A percentile compares a stretch with the other conserved stretches of the same genome.
phyloP scores from a whole-genome alignment of 1,284 basidiomycete genomes.

The Melampsora occidentalis region DNA sequence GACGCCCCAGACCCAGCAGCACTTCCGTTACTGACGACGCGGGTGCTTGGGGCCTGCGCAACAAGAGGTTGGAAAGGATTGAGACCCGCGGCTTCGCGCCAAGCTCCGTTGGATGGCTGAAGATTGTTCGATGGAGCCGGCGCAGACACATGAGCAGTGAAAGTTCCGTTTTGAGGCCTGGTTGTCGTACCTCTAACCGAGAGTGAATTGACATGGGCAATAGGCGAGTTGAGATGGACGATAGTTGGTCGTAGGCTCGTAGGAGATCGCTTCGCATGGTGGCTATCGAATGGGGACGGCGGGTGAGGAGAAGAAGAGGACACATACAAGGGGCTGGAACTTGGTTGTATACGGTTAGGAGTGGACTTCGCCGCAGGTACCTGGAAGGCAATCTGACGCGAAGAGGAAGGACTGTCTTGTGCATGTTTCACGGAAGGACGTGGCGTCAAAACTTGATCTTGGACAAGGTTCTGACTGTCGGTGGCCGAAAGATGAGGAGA shows the following conservation, averaged over 20 bases:
- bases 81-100: conserved; percentile 10
- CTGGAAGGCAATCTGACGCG: not conserved
- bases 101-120: not conserved
- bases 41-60: not conserved
- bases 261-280: not conserved
- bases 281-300: not conserved
- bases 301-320: not conserved
- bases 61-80: not conserved
- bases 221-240: not conserved
- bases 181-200: not conserved
- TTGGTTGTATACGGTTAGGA: not conserved
- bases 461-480: not conserved
- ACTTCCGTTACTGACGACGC: conserved; percentile 10
- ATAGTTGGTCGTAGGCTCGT: not conserved
- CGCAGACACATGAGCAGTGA: not conserved
- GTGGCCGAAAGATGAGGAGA: too few relatives aligned
- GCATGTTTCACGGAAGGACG: not conserved
- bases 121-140: not conserved
- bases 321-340: not conserved
- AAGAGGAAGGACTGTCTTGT: not conserved
- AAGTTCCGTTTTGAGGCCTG: not conserved
- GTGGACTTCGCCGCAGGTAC: not conserved
- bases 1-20: conserved; percentile 19
- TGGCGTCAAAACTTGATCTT: not conserved
- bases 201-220: not conserved